These are phyloP conservation scores for Sonneratia alba DNA, from an alignment of 345 rosid genomes.

Conservation along the genomic window DNA sequence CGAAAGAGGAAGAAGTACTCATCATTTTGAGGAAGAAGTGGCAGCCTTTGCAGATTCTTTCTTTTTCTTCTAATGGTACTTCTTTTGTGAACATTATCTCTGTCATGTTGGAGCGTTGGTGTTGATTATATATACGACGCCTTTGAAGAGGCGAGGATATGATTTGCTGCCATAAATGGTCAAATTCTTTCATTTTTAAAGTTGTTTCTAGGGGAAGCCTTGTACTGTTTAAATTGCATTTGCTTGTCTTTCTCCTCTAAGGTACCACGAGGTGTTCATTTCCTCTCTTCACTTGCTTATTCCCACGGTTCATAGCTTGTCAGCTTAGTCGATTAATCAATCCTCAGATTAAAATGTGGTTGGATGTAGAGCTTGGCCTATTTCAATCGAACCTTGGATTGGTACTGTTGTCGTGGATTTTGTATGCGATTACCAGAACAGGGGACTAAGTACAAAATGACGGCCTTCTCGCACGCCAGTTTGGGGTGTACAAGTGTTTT, in stretches of 20 bases:
- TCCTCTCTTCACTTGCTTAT: no score
- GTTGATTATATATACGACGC: background rate
- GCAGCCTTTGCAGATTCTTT: constrained; percentile 14
- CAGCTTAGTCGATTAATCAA: no score
- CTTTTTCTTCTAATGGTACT: background rate
- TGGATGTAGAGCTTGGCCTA: no score
- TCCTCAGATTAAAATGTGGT: no score
- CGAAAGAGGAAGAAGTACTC: constrained; percentile 8
- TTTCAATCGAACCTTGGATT: no score
- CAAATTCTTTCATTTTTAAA: constrained; percentile 28
- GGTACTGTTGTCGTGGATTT: no score
- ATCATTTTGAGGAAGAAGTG: constrained; percentile 10
- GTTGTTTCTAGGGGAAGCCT: background rate
- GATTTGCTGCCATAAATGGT: constrained; percentile 15
- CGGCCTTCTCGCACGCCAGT: no score
- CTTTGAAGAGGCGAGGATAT: constrained; percentile 27
- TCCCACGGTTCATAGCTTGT: background rate
- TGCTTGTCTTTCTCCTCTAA: background rate
- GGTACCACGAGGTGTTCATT: background rate
- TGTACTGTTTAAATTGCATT: background rate
- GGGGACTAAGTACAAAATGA: no score
- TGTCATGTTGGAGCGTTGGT: constrained; percentile 25
- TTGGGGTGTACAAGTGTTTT: no score
- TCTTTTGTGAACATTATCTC: background rate
- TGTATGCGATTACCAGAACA: no score